phyloP scores from a whole-genome alignment of 768 basidiomycete species.

The Podaxis sp. region DNA sequence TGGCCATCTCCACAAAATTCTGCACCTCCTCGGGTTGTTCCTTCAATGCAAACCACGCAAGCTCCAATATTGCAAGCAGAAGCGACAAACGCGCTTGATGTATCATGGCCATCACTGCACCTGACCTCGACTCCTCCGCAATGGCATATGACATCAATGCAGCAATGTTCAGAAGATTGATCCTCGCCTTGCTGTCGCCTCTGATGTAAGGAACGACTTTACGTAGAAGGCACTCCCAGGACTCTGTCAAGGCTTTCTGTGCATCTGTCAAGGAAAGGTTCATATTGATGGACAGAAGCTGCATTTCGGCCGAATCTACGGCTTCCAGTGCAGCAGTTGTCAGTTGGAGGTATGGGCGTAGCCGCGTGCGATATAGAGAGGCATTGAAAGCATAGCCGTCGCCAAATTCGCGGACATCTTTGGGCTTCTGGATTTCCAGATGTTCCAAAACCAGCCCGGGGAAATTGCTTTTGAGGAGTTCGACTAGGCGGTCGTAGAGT shows the following conservation, averaged over 20 bases:
- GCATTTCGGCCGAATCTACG: slow-evolving; percentile 52
- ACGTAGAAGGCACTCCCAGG: slow-evolving; percentile 75
- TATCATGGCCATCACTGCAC: slow-evolving; percentile 83
- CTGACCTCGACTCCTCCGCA: slow-evolving; percentile 65
- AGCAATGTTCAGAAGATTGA: slow-evolving; percentile 55
- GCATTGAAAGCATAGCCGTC: slow-evolving; percentile 76
- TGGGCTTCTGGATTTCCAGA: slow-evolving; percentile 59
- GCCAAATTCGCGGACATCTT: slow-evolving; percentile 74
- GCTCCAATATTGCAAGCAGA: slow-evolving; percentile 75
- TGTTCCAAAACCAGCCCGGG: slow-evolving; percentile 64
- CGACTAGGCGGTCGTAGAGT: slow-evolving; percentile 62
- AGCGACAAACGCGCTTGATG: slow-evolving; percentile 76
- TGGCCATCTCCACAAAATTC: slow-evolving; percentile 61
- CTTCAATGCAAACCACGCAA: slow-evolving; percentile 68
- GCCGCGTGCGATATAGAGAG: slow-evolving; percentile 55
- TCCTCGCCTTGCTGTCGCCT: slow-evolving; percentile 55
- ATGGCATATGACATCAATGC: slow-evolving; percentile 66
- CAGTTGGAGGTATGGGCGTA: slow-evolving; percentile 47
- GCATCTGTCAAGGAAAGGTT: slow-evolving; percentile 85
- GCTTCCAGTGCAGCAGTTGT: slow-evolving; percentile 22
- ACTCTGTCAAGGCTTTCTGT: slow-evolving; percentile 69
- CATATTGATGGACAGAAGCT: slow-evolving; percentile 75
- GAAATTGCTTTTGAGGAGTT: slow-evolving; percentile 50
- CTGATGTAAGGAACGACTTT: slow-evolving; percentile 65
- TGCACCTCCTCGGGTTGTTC: slow-evolving; percentile 55